Evolutionary conservation across 108 stramenopile species (phyloP), one percentile per base, ranked within the genome.

Genomic region (Skeletonema grethae): DNA sequence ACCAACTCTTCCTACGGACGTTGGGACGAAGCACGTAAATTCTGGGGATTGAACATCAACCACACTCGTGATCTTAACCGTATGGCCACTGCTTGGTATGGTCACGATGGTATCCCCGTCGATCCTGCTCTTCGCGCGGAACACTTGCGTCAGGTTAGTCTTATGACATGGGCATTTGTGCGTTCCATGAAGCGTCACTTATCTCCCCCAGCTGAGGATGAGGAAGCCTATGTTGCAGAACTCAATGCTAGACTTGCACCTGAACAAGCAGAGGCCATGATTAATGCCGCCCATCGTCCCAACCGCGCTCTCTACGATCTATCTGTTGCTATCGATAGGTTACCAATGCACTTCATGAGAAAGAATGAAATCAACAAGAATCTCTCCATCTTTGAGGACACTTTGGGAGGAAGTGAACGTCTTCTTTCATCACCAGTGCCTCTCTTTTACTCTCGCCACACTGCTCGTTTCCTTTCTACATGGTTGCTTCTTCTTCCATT

Each of bases 321-420:
- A 7, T 69, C 63, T 10, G 62, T 69, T 53, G 85, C 87, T 45
- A 80, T 88, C 31, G 85, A 88, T 35, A 61, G 48, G 31, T 76
- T 85, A 24, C 85, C 85, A 41, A 88, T 88, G 87, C 85, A 88
- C 76, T 88, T 83, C 15, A 76, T 87, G 79, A 67, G 86, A 70
- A 85, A 83, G 79, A 73, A 85, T 48, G 82, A 86, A 62, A 71
- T 89, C 62, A 70, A 89, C 65, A 66, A 57, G 38, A 63, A 84
- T 65, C 43, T 83, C 34, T 80, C 86, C 61, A 85, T 89, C 72
- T 82, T 83, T 45, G 62, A 77, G 59, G 81, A 82, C 34, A 67
- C 60, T 48, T 55, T 82, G 43, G 81, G 81, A 57, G 57, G 71
- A 22, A 60, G 57, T 55, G 87, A 88, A 64, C 87, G 87, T 68